These are phyloP conservation scores for Epichloe glyceriae DNA, from an alignment of 2,329 filamentous ascomycete genomes.

Conservation along the genomic window DNA sequence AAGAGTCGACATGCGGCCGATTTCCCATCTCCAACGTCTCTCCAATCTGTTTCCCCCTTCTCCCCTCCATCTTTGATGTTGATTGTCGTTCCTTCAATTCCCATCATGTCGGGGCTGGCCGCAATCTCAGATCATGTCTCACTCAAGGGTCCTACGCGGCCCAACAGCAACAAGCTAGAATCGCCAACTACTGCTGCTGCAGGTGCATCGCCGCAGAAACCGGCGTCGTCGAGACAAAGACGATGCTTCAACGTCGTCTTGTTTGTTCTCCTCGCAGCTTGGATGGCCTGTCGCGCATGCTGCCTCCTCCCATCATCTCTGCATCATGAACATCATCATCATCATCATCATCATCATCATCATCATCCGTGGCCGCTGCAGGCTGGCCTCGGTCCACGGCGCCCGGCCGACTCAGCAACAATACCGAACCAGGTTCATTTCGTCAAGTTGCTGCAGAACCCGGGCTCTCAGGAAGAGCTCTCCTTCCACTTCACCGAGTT, in stretches of 20 bases:
- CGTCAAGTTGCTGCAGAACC: background rate
- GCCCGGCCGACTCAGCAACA: background rate
- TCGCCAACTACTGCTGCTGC: background rate
- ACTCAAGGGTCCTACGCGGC: background rate
- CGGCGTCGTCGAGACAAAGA: background rate
- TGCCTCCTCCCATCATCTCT: background rate
- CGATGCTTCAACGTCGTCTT: background rate
- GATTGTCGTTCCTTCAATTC: background rate
- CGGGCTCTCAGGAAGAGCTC: background rate
- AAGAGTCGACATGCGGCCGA: background rate
- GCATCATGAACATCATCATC: too few relatives aligned
- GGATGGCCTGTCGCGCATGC: background rate
- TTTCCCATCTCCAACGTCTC: too few relatives aligned
- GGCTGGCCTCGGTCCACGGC: background rate
- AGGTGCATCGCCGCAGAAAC: background rate
- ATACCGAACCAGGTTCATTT: constrained; percentile 3
- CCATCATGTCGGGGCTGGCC: background rate
- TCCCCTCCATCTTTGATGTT: background rate
- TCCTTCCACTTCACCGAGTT: constrained; percentile 3
- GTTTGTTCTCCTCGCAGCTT: background rate
- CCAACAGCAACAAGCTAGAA: background rate
- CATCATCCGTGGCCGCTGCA: background rate
- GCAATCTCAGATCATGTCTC: background rate
- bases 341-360: too few relatives aligned
- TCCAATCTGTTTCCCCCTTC: too few relatives aligned